Evolutionary conservation across 371 early-diverging fungal species (phyloP), one percentile per base, ranked within the genome.

Genomic region (Circinella umbellata): DNA sequence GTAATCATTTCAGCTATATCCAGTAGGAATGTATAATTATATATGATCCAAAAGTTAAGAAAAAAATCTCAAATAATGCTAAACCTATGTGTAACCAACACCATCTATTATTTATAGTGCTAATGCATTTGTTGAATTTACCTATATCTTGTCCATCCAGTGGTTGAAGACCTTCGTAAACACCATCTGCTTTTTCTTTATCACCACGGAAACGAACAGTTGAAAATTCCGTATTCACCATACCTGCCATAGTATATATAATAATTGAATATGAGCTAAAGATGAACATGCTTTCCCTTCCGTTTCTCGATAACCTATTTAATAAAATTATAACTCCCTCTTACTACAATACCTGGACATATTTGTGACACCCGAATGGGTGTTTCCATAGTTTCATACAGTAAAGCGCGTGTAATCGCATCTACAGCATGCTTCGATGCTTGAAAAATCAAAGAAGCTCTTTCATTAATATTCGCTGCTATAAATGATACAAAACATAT

Each of bases 221-320:
- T 17, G 93, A 93, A 86, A 97, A 98, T 75, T 97, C 96, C 0
- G 97, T 97, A 76, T 97, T 92, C 0, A 95, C 96, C 86, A 93
- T 77, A 49, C 27, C 27, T 27, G 27, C 2, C 27, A 27, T 27
- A 27, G 2, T 27, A 27, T 27, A 27, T 27, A 27, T 27, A 27
- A 27, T 27, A 1, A 27, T 27, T 27, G 27, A 27, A 27, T 27
- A 27, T 27, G 27, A 2, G 27, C 27, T 27, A 27, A 27, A 27
- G 27, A 27, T 27, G 1, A 27, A 27, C 27, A 27, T 27, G 27
- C 27, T 27, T 27, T 27, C 27, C 27, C 27, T 27, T 27, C 1
- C 27, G 27, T 27, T 27, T 27, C 27, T 27, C 27, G 2, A 27
- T 27, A 27, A 27, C 27, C 27, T 27, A 27, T 27, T 27, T 27